Base-by-base conservation (phyloP, 2,329 filamentous ascomycete genomes). In the Fusarium musae region DNA sequence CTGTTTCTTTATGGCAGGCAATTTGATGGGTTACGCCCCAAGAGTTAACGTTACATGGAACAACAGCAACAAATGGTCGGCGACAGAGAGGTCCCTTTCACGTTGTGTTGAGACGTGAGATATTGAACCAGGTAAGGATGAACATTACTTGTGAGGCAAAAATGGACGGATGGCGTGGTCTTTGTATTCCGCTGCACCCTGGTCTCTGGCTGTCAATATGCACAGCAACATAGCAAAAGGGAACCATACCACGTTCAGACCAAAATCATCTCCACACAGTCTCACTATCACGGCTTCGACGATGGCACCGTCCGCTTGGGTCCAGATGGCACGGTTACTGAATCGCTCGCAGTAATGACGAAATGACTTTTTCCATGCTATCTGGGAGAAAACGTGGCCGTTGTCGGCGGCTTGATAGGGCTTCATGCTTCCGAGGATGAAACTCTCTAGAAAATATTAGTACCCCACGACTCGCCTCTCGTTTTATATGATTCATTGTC, bases 1-100 rank as follows among this genome's bases (percentile, higher is more conserved):
- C 62, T 56, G 58, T 70, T 62, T 63, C 57, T 76, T 76, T 70
- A 70, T 75, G 70, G 68, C 59, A n/a, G 69, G 57, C 43, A 34
- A 46, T 52, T 30, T 46, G 37, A 59, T 70, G 62, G 44, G 62
- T 63, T 66, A 40, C 62, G 43, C 43, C 53, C 59, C 67, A 66
- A 62, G 71, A 66, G 76, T 78, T 78, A 78, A 78, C 76, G 76
- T 78, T 78, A 78, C 76, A 78, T 78, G 74, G 69, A 53, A 59
- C 52, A 62, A 49, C 50, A 72, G 59, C 60, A 46, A 63, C 72
- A 54, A 59, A 59, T 46, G 54, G 42, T 61, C 46, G 50, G 37
- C 42, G 37, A 64, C 53, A 49, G 44, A 50, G 58, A 49, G 63
- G 47, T 42, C 54, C 47, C 59, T 66, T 74, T 69, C 72, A 74